These are phyloP conservation scores for Botryotinia narcissicola DNA, from an alignment of 2,329 filamentous ascomycete genomes.

Conservation along the genomic window DNA sequence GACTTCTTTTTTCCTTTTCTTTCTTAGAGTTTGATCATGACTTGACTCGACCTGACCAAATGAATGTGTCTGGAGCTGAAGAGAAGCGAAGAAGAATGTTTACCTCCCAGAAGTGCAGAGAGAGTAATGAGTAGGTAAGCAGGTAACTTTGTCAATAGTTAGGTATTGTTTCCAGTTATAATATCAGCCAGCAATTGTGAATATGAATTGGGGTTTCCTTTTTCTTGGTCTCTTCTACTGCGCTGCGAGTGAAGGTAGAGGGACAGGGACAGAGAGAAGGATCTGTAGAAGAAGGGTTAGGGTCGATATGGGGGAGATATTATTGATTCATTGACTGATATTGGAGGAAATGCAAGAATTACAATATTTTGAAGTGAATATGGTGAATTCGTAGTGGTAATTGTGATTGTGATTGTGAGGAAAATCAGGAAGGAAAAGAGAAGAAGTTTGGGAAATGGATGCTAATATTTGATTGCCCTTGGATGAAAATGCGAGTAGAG, in stretches of 20 bases:
- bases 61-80: neutral
- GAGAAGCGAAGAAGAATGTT: neutral
- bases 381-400: neutral
- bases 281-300: neutral
- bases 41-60: neutral
- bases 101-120: neutral
- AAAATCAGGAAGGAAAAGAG: neutral
- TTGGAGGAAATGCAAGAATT: neutral
- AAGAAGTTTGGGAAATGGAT: neutral
- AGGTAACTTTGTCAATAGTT: neutral
- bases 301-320: neutral
- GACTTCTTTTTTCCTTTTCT: neutral
- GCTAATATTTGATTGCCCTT: neutral
- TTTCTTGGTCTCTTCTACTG: neutral
- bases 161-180: neutral
- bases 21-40: neutral
- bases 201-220: neutral
- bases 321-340: neutral
- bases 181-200: slow-evolving; percentile 1
- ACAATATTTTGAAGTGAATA: neutral
- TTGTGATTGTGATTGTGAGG: neutral
- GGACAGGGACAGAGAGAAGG: neutral
- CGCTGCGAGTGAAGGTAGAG: neutral
- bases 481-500: neutral
- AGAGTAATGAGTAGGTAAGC: too few species aligned